Evolutionary conservation across 306 rosid genomes (phyloP).

Genomic region (Cicer pinnatifidum): DNA sequence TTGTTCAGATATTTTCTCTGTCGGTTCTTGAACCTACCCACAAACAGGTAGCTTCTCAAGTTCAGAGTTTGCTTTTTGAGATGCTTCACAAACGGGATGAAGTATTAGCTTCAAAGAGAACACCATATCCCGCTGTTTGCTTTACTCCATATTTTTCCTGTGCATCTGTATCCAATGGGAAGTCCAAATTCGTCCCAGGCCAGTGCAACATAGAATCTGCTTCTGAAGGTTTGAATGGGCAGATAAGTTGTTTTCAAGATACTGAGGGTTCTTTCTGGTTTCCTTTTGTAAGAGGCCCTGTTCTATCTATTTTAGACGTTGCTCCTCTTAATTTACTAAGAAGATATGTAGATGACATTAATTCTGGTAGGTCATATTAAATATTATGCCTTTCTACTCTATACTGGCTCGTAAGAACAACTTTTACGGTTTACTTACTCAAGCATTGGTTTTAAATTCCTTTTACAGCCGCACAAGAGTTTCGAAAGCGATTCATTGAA

Average conservation of each 20-base stretch:
- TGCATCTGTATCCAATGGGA: constrained; percentile 59
- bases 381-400: constrained; percentile 41
- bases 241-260: constrained; percentile 51
- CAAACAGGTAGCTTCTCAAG: constrained; percentile 81
- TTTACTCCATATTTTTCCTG: constrained; percentile 55
- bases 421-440: constrained; percentile 38
- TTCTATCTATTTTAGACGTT: constrained; percentile 73
- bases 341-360: constrained; percentile 67
- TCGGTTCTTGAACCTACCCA: constrained; percentile 77
- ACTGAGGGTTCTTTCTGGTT: constrained; percentile 62
- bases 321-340: constrained; percentile 75
- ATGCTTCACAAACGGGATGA: constrained; percentile 73
- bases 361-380: constrained; percentile 58
- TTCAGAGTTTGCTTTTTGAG: constrained; percentile 75
- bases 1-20: constrained; percentile 84
- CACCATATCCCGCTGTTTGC: constrained; percentile 77
- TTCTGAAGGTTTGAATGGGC: constrained; percentile 53
- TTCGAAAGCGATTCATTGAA: constrained; percentile 66
- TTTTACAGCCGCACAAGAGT: constrained; percentile 69
- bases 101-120: constrained; percentile 59
- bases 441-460: constrained; percentile 49
- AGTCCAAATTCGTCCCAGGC: constrained; percentile 46
- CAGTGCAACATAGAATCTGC: constrained; percentile 51
- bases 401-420: constrained; percentile 43
- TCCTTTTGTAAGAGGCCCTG: constrained; percentile 65